Percentiles rank a stretch among this genome's conserved stretches.
Conservation (phyloP, 1,284 basidiomycete species). For the Volvariella surrecta region DNA sequence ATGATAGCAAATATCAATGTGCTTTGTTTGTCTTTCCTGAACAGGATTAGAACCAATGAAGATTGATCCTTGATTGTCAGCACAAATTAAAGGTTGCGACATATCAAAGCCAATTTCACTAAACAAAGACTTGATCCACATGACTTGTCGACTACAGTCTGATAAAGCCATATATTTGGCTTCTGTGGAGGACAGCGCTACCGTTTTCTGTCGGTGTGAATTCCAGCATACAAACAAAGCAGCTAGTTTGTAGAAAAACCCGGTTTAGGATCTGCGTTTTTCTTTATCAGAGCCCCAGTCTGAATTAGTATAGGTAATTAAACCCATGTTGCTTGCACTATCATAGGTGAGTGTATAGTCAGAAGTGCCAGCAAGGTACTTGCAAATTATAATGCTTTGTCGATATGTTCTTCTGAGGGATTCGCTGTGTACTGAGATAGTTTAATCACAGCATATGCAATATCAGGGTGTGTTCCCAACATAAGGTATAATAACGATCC, state of each 20-base stretch:
- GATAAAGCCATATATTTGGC: constrained; percentile 25
- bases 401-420: constrained; percentile 3
- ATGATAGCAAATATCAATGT: constrained; percentile 31
- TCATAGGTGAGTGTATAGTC: constrained; percentile 16
- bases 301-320: constrained; percentile 17
- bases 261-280: constrained; percentile 13
- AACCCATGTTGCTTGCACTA: constrained; percentile 9
- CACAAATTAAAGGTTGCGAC: constrained; percentile 12
- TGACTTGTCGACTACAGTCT: constrained; percentile 14
- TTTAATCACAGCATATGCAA: constrained; percentile 2
- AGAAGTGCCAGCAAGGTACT: constrained; percentile 8
- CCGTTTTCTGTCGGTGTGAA: constrained; percentile 16
- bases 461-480: constrained; percentile 5
- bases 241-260: constrained; percentile 15
- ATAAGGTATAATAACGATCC: constrained; percentile 4
- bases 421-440: constrained; percentile 5
- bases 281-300: constrained; percentile 18
- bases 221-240: constrained; percentile 16
- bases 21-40: constrained; percentile 23
- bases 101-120: constrained; percentile 13
- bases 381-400: constrained; percentile 3
- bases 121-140: constrained; percentile 17
- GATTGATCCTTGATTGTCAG: constrained; percentile 29
- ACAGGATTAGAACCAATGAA: constrained; percentile 22
- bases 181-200: constrained; percentile 22